Conservation (phyloP, 139 green algal species). For the Volvox africanus region DNA sequence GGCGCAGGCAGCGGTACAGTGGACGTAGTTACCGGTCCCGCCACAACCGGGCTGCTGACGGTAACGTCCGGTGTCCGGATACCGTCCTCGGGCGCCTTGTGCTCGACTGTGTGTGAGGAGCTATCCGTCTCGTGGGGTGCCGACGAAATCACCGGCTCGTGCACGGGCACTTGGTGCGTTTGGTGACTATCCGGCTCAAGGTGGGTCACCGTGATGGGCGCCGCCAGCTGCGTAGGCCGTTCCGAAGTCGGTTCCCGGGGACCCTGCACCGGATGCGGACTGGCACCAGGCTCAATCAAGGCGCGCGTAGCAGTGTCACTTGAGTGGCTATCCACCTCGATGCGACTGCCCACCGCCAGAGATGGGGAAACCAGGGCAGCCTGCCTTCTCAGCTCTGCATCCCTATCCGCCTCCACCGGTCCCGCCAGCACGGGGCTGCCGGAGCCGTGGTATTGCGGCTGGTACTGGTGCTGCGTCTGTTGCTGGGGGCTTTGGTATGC, state of each 20-base stretch:
- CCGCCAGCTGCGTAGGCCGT: background rate
- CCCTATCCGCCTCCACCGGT: conserved; percentile 9
- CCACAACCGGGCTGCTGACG: no score
- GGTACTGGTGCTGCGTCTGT: background rate
- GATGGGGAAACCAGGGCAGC: background rate
- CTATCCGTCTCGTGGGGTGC: conserved; percentile 18
- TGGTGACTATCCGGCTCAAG: conserved; percentile 14
- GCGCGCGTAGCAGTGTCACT: background rate
- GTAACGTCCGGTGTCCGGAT: background rate
- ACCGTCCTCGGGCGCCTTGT: background rate
- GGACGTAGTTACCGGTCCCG: background rate
- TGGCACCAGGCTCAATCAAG: conserved; percentile 2
- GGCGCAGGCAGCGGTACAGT: background rate
- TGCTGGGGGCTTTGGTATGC: background rate
- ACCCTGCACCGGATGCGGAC: background rate
- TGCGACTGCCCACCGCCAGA: conserved; percentile 11
- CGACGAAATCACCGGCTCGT: background rate
- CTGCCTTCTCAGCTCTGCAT: background rate
- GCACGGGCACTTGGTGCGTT: background rate
- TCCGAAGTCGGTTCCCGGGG: background rate
- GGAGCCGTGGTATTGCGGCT: background rate
- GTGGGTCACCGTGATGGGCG: conserved; percentile 1
- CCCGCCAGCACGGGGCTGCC: background rate
- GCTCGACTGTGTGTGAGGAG: background rate
- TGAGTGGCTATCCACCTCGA: background rate